Evolutionary conservation across 352 stramenopile genomes (phyloP), one percentile per base, ranked within the genome.

Genomic region (Phytophthora sp.): DNA sequence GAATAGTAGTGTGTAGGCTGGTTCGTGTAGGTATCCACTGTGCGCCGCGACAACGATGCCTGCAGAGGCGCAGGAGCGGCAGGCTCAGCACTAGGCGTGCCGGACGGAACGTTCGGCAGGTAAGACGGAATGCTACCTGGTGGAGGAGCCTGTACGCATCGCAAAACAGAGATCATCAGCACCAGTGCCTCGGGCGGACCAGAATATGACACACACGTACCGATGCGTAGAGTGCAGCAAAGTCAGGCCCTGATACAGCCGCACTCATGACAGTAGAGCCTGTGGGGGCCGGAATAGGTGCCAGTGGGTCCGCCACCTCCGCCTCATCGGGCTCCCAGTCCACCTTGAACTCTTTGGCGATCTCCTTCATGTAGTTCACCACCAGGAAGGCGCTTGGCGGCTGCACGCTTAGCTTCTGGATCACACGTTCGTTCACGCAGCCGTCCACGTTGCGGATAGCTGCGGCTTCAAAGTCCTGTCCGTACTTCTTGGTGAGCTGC

Each of bases 351-450:
- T 98, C 88, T 55, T 98, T 97, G 6, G 93, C 92, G 69, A 98
- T 98, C 62, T 96, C 91, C 42, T 98, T 97, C 78, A 99, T 90
- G 80, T 98, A 98, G 20, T 95, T 97, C 24, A 98, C 88, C 17
- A 98, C 95, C 8, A 98, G 61, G 51, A 96, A 98, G 6, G 94
- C 94, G 41, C 89, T 96, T 1, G 96, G 96, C n/a, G 95, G 96
- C 72, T 92, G 58, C 11, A 98, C 91, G 17, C 90, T 97, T 15
- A 99, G 85, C 60, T 98, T 98, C 37, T 94, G 81, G 2, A 98
- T 95, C 54, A 97, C 88, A 28, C 89, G 86, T 54, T 95, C 87
- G 58, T 98, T 97, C 23, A 98, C 92, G 28, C 89, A 96, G 12
- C 86, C 83, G 50, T 94, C 87, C 23, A 95, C 76, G 66, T 98